Conservation (phyloP, 2,329 filamentous ascomycete genomes). For the Aspergillus melleus region DNA sequence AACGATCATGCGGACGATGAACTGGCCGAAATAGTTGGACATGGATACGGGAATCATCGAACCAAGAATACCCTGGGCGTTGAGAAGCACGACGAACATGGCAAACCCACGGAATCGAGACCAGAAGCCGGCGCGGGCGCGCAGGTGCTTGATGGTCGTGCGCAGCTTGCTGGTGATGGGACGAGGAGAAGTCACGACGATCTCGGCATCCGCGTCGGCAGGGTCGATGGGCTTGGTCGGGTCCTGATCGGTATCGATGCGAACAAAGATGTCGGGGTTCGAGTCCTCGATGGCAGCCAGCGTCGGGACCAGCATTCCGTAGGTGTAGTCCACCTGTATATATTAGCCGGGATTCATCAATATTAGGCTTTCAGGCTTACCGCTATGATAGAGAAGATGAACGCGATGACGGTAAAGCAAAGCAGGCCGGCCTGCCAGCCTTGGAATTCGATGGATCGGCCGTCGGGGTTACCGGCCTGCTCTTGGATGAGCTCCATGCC, state of each 20-base stretch:
- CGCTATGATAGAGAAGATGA: constrained; percentile 25
- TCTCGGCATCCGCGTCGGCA: constrained; percentile 43
- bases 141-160: constrained; percentile 61
- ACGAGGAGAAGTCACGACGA: constrained; percentile 50
- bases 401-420: constrained; percentile 25
- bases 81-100: constrained; percentile 49
- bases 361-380: constrained; percentile 22
- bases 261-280: constrained; percentile 53
- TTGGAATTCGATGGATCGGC: constrained; percentile 20
- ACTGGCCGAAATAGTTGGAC: constrained; percentile 44
- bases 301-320: constrained; percentile 59
- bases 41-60: constrained; percentile 33
- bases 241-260: constrained; percentile 46
- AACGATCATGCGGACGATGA: constrained; percentile 57
- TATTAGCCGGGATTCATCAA: background rate
- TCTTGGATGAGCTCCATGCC: constrained; percentile 34
- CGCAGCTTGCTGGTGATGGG: constrained; percentile 63
- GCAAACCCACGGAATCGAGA: constrained; percentile 69
- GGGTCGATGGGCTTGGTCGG: constrained; percentile 29
- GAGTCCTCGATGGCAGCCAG: constrained; percentile 66
- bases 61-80: constrained; percentile 49
- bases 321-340: constrained; percentile 54
- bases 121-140: constrained; percentile 61
- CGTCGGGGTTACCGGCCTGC: constrained; percentile 1
- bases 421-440: constrained; percentile 30